phyloP scores from a whole-genome alignment of 495 filamentous ascomycete genomes.

The Geoglossum glabrum region DNA sequence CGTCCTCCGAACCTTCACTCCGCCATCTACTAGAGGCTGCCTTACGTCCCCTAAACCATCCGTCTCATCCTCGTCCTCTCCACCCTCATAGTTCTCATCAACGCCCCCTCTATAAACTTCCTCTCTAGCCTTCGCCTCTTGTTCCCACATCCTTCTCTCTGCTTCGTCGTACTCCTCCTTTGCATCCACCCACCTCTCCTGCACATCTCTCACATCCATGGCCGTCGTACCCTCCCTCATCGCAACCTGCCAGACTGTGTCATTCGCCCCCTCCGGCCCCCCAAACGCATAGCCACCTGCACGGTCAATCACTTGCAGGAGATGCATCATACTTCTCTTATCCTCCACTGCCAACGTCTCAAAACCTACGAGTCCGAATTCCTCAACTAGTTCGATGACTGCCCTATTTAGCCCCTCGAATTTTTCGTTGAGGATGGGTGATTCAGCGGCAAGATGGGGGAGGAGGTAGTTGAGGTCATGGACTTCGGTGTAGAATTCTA shows the following conservation, averaged over 20 bases:
- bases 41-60: constrained; percentile 21
- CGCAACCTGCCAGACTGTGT: constrained; percentile 83
- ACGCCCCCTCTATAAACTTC: constrained; percentile 19
- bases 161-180: constrained; percentile 74
- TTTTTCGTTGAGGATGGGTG: constrained; percentile 38
- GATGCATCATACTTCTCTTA: constrained; percentile 83
- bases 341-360: constrained; percentile 92
- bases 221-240: constrained; percentile 66
- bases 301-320: constrained; percentile 71
- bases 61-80: constrained; percentile 14
- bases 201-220: constrained; percentile 70
- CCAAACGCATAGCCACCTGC: constrained; percentile 89
- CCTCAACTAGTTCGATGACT: constrained; percentile 67
- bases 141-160: constrained; percentile 53
- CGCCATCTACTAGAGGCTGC: background rate
- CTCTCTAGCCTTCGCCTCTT: constrained; percentile 28
- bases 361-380: constrained; percentile 74
- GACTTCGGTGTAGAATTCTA: constrained; percentile 96
- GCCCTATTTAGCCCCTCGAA: constrained; percentile 70
- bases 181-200: constrained; percentile 84
- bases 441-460: constrained; percentile 47
- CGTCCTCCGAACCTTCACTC: background rate
- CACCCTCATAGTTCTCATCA: constrained; percentile 10
- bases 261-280: constrained; percentile 74
- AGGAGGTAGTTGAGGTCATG: constrained; percentile 75